phyloP scores from a whole-genome alignment of 129 eudicot genomes.

The Erigeron canadensis region DNA sequence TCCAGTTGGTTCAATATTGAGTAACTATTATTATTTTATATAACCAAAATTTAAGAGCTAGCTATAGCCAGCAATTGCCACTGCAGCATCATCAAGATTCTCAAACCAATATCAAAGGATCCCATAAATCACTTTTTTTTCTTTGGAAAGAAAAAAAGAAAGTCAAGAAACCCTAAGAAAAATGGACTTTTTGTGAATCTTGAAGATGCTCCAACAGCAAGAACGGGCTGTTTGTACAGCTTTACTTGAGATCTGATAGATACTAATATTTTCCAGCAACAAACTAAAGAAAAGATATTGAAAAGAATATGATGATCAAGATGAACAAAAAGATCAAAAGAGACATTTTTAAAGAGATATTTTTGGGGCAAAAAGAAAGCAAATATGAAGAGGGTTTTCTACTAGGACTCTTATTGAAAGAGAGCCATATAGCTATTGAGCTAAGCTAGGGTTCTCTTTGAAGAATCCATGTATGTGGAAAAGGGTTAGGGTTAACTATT shows the following conservation, averaged over 20 bases:
- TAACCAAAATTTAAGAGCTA: slow-evolving; percentile 26
- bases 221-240: slow-evolving; percentile 42
- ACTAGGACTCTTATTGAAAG: slow-evolving; percentile 7
- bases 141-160: slow-evolving; percentile 9
- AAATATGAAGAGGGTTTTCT: slow-evolving; percentile 12
- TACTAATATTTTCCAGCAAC: background rate
- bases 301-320: slow-evolving; percentile 4
- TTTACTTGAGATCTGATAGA: slow-evolving; percentile 21
- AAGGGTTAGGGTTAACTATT: slow-evolving; percentile 35
- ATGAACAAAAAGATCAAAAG: background rate
- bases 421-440: slow-evolving; percentile 26
- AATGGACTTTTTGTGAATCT: slow-evolving; percentile 51
- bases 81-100: slow-evolving; percentile 95
- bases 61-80: slow-evolving; percentile 52
- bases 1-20: slow-evolving; percentile 17
- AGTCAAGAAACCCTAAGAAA: slow-evolving; percentile 42
- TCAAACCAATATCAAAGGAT: slow-evolving; percentile 35
- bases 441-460: slow-evolving; percentile 21
- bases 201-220: slow-evolving; percentile 69
- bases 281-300: background rate
- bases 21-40: background rate
- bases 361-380: background rate
- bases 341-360: background rate
- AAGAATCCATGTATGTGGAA: slow-evolving; percentile 19
- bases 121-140: slow-evolving; percentile 25